Conservation (phyloP, 2,329 filamentous ascomycete species). For the Phialophora macrospora region DNA sequence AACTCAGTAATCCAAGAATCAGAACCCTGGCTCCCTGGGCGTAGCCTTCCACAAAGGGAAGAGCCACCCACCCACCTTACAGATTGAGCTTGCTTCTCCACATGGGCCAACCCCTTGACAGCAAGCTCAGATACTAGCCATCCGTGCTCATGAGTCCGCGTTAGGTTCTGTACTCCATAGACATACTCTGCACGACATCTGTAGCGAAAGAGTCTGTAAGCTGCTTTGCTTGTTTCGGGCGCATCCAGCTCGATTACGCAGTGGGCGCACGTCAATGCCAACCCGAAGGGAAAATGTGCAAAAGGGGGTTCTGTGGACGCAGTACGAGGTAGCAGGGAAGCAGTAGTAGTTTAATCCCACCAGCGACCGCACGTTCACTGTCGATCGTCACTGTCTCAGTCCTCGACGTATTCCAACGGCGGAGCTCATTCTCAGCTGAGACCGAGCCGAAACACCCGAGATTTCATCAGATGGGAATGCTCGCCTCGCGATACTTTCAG, state of each 20-base stretch:
- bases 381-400: slow-evolving; percentile 1
- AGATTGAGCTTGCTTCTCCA: slow-evolving; percentile 1
- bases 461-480: slow-evolving; percentile 6
- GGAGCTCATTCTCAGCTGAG: slow-evolving; percentile 22
- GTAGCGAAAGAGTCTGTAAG: neutral
- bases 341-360: neutral
- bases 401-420: slow-evolving; percentile 7
- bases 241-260: neutral
- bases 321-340: neutral
- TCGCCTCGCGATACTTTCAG: neutral
- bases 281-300: neutral
- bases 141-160: neutral
- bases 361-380: neutral
- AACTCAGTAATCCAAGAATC: neutral
- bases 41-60: slow-evolving; percentile 1
- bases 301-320: neutral
- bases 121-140: neutral
- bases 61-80: neutral
- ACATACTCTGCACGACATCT: neutral
- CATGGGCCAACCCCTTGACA: neutral
- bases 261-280: neutral
- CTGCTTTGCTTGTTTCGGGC: neutral
- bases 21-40: neutral
- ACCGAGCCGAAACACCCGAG: slow-evolving; percentile 28
- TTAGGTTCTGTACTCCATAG: neutral